Conservation (phyloP, 108 stramenopile species). For the Schizochytrium sp. region DNA sequence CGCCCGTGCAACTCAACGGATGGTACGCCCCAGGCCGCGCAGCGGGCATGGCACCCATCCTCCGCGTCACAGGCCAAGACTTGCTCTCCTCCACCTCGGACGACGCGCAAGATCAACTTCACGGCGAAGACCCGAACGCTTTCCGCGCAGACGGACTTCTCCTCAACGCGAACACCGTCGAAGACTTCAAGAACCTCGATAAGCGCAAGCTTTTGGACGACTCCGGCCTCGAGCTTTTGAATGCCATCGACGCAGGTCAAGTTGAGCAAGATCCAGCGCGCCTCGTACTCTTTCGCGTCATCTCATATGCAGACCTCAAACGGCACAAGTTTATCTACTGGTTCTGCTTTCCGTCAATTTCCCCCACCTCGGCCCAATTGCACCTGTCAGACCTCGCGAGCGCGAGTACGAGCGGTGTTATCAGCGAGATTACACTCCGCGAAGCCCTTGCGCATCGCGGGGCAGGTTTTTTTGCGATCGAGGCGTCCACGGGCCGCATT, state of each 20-base stretch:
- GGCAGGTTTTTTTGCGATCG: not conserved
- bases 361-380: not conserved
- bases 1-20: not conserved
- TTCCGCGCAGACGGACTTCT: not conserved
- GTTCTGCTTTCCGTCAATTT: constrained; percentile 46
- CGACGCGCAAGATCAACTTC: not conserved
- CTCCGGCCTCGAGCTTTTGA: not conserved
- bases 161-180: not conserved
- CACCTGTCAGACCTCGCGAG: not conserved
- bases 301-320: constrained; percentile 51
- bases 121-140: not conserved
- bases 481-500: constrained; percentile 24
- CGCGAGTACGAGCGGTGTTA: not conserved
- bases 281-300: constrained; percentile 33
- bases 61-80: not conserved
- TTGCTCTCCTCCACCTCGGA: not conserved
- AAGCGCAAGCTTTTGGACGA: not conserved
- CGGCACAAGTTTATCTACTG: constrained; percentile 45
- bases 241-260: not conserved
- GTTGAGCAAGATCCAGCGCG: constrained; percentile 13
- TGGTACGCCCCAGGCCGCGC: not conserved
- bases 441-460: not conserved
- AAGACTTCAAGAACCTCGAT: constrained; percentile 22
- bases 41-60: not conserved
- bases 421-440: not conserved